phyloP scores from a whole-genome alignment of 345 rosid species.

The Arabis alpina region DNA sequence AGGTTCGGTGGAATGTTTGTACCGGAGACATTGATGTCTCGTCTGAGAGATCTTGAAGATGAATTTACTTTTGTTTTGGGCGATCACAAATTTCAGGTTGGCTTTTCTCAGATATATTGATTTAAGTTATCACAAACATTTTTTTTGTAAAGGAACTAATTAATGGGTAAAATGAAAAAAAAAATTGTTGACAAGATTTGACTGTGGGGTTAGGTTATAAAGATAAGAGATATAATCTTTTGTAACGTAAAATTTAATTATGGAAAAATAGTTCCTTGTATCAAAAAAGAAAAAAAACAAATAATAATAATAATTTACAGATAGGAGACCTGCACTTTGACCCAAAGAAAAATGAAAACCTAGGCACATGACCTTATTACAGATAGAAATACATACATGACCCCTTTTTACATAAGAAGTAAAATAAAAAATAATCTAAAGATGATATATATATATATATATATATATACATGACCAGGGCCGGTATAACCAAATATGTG shows the following conservation, averaged over 20 bases:
- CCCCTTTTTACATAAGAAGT: neutral
- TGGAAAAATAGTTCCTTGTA: too few relatives aligned
- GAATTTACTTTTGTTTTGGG: constrained; percentile 50
- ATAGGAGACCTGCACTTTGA: too few relatives aligned
- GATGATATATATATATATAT: neutral
- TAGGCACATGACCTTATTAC: too few relatives aligned
- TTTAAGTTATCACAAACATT: neutral
- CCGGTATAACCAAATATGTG: too few relatives aligned
- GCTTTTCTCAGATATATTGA: neutral
- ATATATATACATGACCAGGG: too few relatives aligned
- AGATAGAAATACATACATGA: neutral
- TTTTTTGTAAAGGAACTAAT: neutral
- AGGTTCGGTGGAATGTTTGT: constrained; percentile 82
- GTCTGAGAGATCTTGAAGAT: constrained; percentile 61
- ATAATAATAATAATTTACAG: too few relatives aligned
- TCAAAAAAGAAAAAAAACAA: too few relatives aligned
- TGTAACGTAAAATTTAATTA: neutral
- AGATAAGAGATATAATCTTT: neutral
- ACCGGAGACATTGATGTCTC: constrained; percentile 65
- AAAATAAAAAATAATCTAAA: neutral
- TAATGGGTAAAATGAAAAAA: too few relatives aligned
- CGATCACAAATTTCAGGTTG: constrained; percentile 74
- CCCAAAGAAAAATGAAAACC: too few relatives aligned
- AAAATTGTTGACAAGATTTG: neutral
- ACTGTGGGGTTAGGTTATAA: neutral